A percentile compares a stretch with the other conserved stretches of the same genome.
Evolutionary conservation across 805 yeast species (phyloP).

Genomic region (Tetrapisispora phaffii): DNA sequence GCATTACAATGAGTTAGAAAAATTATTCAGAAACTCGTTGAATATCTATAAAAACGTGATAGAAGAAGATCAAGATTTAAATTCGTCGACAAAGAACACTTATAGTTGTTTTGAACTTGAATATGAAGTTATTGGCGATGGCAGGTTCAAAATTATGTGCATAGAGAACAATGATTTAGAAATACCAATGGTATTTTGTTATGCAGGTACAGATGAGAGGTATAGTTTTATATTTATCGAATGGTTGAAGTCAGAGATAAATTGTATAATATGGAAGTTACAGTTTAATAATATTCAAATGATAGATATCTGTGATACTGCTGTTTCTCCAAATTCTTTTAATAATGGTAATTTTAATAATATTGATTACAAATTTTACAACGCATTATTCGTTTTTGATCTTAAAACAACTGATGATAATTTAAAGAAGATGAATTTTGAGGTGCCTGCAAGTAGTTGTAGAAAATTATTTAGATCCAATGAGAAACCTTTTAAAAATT

Average conservation of each 20-base stretch:
- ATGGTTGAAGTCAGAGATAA: constrained; percentile 24
- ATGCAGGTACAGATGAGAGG: constrained; percentile 6
- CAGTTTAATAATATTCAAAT: constrained; percentile 18
- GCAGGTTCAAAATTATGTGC: constrained; percentile 5
- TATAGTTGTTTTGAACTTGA: constrained; percentile 8
- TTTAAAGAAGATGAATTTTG: constrained; percentile 20
- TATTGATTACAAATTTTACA: constrained; percentile 13
- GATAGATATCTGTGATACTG: constrained; percentile 19
- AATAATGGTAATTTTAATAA: constrained; percentile 4
- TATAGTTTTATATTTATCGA: constrained; percentile 9
- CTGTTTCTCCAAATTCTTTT: constrained; percentile 9
- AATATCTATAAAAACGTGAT: background rate
- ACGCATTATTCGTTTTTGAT: constrained; percentile 22
- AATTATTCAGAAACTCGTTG: background rate
- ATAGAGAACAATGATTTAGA: constrained; percentile 7
- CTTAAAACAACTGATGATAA: constrained; percentile 16
- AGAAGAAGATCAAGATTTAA: background rate
- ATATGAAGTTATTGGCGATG: constrained; percentile 4
- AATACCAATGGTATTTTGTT: constrained; percentile 12
- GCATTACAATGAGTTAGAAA: constrained; percentile 6
- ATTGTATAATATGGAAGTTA: constrained; percentile 20
- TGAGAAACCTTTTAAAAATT: constrained; percentile 7
- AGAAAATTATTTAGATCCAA: constrained; percentile 8
- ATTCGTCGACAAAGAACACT: constrained; percentile 4
- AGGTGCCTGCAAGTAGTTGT: constrained; percentile 21